These are phyloP conservation scores for Phytophthora hibernalis DNA, from an alignment of 352 stramenopile species.

Conservation along the genomic window DNA sequence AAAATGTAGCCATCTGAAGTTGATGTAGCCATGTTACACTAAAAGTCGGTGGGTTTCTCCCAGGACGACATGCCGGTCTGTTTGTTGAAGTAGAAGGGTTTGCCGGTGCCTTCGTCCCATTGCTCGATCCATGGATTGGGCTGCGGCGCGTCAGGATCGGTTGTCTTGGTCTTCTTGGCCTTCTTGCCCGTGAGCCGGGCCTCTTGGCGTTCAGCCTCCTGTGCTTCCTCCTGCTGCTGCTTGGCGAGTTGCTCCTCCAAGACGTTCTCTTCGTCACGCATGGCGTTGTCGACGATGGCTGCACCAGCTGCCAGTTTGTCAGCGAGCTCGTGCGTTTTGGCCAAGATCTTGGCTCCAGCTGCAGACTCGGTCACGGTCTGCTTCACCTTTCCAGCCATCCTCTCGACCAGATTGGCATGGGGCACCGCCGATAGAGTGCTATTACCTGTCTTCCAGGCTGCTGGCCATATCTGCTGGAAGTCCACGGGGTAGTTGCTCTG, in stretches of 20 bases:
- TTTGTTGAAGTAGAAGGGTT: constrained; percentile 91
- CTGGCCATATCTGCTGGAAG: constrained; percentile 83
- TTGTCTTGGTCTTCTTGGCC: constrained; percentile 33
- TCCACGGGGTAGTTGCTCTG: constrained; percentile 88
- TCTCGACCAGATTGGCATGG: constrained; percentile 53
- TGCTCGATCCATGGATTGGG: constrained; percentile 72
- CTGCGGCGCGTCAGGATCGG: constrained; percentile 21
- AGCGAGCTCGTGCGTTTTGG: constrained; percentile 79
- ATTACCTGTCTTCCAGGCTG: constrained; percentile 71
- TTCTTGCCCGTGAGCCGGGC: constrained; percentile 35
- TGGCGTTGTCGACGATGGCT: constrained; percentile 68
- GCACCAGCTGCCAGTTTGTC: constrained; percentile 71
- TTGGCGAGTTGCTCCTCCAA: constrained; percentile 66
- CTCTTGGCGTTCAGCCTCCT: constrained; percentile 32
- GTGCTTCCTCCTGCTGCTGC: constrained; percentile 50
- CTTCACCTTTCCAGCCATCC: constrained; percentile 72
- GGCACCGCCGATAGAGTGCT: constrained; percentile 40
- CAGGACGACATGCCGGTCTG: constrained; percentile 83
- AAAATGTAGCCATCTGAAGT: constrained; percentile 7
- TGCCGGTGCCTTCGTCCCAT: constrained; percentile 77
- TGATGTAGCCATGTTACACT: constrained; percentile 7
- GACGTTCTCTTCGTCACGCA: constrained; percentile 70
- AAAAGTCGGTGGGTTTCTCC: constrained; percentile 81
- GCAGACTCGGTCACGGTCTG: constrained; percentile 67
- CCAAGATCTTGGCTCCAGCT: constrained; percentile 56